Percentiles rank a stretch among this genome's conserved stretches.
phyloP scores from a whole-genome alignment of 73 alveolate genomes.

The Paramecium tetraurelia region DNA sequence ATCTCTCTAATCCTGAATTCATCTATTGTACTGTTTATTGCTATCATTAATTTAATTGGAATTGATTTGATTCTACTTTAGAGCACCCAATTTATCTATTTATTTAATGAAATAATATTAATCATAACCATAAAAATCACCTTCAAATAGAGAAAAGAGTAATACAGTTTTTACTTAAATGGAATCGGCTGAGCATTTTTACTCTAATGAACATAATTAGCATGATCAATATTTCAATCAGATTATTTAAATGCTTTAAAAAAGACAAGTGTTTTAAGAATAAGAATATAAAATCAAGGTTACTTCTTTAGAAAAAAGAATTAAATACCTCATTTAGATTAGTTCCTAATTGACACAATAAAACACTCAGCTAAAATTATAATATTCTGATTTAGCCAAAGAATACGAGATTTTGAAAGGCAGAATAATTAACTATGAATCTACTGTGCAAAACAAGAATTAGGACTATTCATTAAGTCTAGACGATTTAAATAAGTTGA shows the following conservation, averaged over 20 bases:
- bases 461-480: background rate
- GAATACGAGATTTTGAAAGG: background rate
- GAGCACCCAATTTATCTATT: background rate
- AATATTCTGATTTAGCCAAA: background rate
- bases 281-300: background rate
- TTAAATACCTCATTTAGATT: background rate
- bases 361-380: background rate
- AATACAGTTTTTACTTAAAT: background rate
- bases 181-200: background rate
- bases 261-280: background rate
- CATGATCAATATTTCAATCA: background rate
- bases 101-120: background rate
- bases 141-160: background rate
- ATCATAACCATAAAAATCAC: background rate
- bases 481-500: background rate
- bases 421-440: background rate
- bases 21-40: no score
- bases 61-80: background rate
- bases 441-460: background rate
- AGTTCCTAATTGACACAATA: slow-evolving; percentile 10
- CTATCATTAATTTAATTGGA: background rate
- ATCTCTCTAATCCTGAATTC: background rate
- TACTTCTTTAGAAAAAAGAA: background rate
- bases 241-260: background rate
- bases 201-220: background rate